Evolutionary conservation across 805 yeast genomes (phyloP).

Genomic region (Metschnikowia gelsemii): DNA sequence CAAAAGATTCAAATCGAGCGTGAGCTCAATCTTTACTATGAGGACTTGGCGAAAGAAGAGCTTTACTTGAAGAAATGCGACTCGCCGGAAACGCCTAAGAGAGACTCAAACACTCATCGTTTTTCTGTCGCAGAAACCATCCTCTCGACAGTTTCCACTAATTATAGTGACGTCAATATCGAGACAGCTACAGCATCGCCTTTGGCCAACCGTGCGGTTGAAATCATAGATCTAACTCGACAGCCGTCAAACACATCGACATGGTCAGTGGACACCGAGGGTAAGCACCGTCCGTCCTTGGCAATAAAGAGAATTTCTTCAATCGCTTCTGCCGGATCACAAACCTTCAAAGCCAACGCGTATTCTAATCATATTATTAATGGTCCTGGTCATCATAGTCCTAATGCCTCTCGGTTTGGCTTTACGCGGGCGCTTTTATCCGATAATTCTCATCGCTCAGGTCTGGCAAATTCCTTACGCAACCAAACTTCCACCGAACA

Average conservation of each 20-base stretch:
- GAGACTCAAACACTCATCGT: conserved; percentile 17
- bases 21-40: conserved; percentile 46
- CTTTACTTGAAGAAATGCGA: conserved; percentile 37
- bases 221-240: conserved; percentile 19
- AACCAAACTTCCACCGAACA: conserved; percentile 32
- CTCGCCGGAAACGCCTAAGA: conserved; percentile 8
- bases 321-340: conserved; percentile 30
- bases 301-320: conserved; percentile 32
- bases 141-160: conserved; percentile 11
- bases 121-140: conserved; percentile 24
- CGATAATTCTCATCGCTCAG: conserved; percentile 27
- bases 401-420: conserved; percentile 30
- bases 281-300: conserved; percentile 26
- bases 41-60: conserved; percentile 39
- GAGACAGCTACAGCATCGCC: conserved; percentile 8
- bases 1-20: conserved; percentile 45
- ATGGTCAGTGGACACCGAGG: conserved; percentile 37
- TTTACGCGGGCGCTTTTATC: conserved; percentile 41
- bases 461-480: conserved; percentile 19
- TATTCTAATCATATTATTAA: too few species aligned
- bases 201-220: conserved; percentile 7
- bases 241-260: conserved; percentile 34
- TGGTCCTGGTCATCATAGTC: conserved; percentile 21
- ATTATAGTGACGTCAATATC: conserved; percentile 3
- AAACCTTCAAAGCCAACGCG: conserved; percentile 2